A percentile compares a stretch with the other conserved stretches of the same genome.
Evolutionary conservation across 495 filamentous ascomycete species (phyloP).

Genomic region (Neurospora pannonica): DNA sequence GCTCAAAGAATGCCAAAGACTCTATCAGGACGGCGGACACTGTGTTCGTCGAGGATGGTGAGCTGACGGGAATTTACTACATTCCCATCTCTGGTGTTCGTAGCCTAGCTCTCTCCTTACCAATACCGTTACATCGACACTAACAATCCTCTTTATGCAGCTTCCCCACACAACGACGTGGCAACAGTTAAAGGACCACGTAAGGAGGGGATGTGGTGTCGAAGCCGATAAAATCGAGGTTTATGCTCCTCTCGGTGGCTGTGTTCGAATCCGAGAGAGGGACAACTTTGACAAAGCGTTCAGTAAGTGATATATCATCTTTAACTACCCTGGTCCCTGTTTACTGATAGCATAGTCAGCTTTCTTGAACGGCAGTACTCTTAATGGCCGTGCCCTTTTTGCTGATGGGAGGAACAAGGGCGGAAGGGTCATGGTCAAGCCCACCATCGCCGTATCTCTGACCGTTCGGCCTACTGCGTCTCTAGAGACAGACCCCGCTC

Average conservation of each 20-base stretch:
- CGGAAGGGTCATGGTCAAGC: background rate
- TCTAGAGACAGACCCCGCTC: background rate
- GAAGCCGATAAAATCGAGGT: conserved; percentile 14
- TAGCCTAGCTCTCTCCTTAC: background rate
- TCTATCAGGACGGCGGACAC: conserved; percentile 1
- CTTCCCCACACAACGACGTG: conserved; percentile 15
- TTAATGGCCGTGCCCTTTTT: conserved; percentile 11
- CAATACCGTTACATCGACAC: background rate
- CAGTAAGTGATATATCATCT: conserved; percentile 2
- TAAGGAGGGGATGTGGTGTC: background rate
- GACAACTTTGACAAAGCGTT: conserved; percentile 17
- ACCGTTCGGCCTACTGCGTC: background rate
- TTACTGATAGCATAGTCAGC: conserved; percentile 2
- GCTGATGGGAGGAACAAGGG: conserved; percentile 11
- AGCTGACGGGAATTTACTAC: conserved; percentile 14
- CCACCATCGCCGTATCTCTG: background rate
- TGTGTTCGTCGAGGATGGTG: conserved; percentile 8
- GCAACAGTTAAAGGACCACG: conserved; percentile 10
- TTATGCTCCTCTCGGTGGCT: conserved; percentile 13
- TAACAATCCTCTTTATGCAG: background rate
- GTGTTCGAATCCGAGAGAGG: conserved; percentile 11
- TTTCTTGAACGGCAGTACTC: conserved; percentile 11
- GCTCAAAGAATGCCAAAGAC: background rate
- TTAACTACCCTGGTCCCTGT: background rate
- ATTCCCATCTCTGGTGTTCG: conserved; percentile 15